These are phyloP conservation scores for Solanum neorickii DNA, from an alignment of 257 asterid species.

Conservation along the genomic window DNA sequence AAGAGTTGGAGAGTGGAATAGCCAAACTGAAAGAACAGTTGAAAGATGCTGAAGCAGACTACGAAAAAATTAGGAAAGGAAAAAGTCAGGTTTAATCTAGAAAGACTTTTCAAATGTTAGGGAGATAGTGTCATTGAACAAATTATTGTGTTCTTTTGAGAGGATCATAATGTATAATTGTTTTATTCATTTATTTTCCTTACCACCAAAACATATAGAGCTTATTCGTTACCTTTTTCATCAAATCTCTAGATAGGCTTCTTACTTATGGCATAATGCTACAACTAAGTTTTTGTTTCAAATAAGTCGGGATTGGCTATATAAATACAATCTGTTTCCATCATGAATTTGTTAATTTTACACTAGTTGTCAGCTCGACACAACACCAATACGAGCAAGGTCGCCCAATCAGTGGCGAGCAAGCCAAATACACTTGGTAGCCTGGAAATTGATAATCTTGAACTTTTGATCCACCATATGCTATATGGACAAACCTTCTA, in stretches of 20 bases:
- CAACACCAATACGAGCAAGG: background rate
- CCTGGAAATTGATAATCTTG: background rate
- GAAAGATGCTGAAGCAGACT: conserved; percentile 60
- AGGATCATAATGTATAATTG: background rate
- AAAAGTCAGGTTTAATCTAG: conserved; percentile 28
- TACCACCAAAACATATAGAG: background rate
- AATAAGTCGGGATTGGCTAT: background rate
- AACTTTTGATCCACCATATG: background rate
- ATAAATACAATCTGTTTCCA: background rate
- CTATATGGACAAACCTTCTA: background rate
- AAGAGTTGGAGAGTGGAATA: conserved; percentile 60
- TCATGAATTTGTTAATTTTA: background rate
- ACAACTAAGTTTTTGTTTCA: background rate
- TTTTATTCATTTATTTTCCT: background rate
- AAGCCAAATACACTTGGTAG: background rate
- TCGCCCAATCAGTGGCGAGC: background rate
- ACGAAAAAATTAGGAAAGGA: conserved; percentile 59
- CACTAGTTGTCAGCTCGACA: too few relatives aligned
- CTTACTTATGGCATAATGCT: background rate
- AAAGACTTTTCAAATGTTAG: background rate
- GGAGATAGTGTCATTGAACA: background rate
- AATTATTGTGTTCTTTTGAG: background rate
- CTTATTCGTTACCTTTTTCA: background rate
- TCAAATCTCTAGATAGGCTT: background rate
- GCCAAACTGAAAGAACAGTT: conserved; percentile 44